These are phyloP conservation scores for Wickerhamiella azymoides DNA, from an alignment of 805 yeast species.

Conservation along the genomic window DNA sequence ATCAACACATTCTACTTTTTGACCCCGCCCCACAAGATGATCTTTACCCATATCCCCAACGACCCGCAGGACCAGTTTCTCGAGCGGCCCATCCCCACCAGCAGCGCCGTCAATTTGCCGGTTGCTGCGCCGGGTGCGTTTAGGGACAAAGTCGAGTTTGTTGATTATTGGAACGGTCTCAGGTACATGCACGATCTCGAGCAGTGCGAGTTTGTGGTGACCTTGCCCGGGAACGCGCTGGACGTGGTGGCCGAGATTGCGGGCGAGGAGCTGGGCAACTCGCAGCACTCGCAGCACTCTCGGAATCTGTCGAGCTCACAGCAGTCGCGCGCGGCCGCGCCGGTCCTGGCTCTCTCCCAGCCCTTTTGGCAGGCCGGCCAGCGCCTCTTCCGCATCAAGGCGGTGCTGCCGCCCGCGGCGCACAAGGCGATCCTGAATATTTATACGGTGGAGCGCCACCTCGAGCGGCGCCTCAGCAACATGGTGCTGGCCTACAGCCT, in stretches of 20 bases:
- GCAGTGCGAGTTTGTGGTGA: slow-evolving; percentile 61
- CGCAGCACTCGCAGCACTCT: not conserved
- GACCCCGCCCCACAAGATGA: slow-evolving; percentile 56
- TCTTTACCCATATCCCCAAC: slow-evolving; percentile 79
- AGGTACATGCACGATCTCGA: slow-evolving; percentile 64
- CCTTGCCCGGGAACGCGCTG: slow-evolving; percentile 47
- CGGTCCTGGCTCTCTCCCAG: slow-evolving; percentile 56
- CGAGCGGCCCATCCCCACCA: slow-evolving; percentile 67
- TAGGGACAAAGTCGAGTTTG: slow-evolving; percentile 41
- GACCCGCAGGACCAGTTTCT: slow-evolving; percentile 72
- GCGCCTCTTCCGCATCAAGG: slow-evolving; percentile 66
- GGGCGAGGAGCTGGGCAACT: slow-evolving; percentile 13
- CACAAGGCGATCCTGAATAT: slow-evolving; percentile 60
- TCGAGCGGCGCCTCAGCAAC: slow-evolving; percentile 7
- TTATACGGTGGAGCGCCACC: slow-evolving; percentile 29
- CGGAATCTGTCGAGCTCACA: too few relatives aligned
- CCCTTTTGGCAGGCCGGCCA: slow-evolving; percentile 45
- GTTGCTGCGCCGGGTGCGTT: slow-evolving; percentile 75
- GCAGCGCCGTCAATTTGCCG: slow-evolving; percentile 68
- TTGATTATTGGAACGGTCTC: slow-evolving; percentile 63
- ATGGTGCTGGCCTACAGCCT: slow-evolving; percentile 53
- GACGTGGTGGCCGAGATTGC: slow-evolving; percentile 43
- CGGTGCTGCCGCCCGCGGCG: slow-evolving; percentile 57
- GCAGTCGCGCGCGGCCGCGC: slow-evolving; percentile 19
- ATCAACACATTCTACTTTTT: slow-evolving; percentile 56